Base-by-base conservation (phyloP, 495 filamentous ascomycete genomes). In the Daldinia decipiens region DNA sequence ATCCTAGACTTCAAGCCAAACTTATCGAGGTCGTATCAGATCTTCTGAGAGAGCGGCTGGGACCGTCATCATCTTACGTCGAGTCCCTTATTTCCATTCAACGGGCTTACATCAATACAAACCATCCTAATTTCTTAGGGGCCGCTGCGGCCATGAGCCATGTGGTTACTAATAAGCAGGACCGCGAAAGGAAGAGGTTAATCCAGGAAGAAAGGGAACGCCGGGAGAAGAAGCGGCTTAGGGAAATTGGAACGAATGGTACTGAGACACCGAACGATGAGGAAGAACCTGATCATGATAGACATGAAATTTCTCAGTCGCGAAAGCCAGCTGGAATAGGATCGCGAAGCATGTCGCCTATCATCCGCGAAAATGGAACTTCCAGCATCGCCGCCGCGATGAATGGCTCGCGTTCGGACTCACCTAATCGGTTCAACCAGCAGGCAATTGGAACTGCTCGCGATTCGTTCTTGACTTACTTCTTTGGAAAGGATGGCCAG, bases 21-120 rank as follows among this genome's bases (percentile, higher is more conserved):
- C 88, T 99, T 19, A 99, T 99, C 65, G 95, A 99, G 79, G 95
- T 98, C 7, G 95, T 99, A 1, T 98, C 95, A 7, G 95, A 99
- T 77, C 89, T 99, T 50, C 87, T 99, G 52, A 89, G 95, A 53
- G 95, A 99, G 79, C 87, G 94, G 45, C 82, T 98, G 29, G 95
- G 96, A 0, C 95, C 95, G 15, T 88, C 92, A 57, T 95, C 94
- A 5, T 82, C 75, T 27, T 99, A 99, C 73, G 95, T 99, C 5
- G 95, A 97, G 76, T 97, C 93, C 24, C 86, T 99, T 40, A 99
- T 98, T 45, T 90, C 95, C 11, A 99, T 99, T 34, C 95, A 99
- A 80, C 87, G 95, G 65, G 95, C 95, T 15, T 99, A 99, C 78
- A 98, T 99, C 79, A 99, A 99, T 80, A 99, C 95, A 43, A 99